A percentile compares a stretch with the other conserved stretches of the same genome.
These are phyloP conservation scores for Fusarium phyllophilum DNA, from an alignment of 2,329 filamentous ascomycete species.

Conservation along the genomic window DNA sequence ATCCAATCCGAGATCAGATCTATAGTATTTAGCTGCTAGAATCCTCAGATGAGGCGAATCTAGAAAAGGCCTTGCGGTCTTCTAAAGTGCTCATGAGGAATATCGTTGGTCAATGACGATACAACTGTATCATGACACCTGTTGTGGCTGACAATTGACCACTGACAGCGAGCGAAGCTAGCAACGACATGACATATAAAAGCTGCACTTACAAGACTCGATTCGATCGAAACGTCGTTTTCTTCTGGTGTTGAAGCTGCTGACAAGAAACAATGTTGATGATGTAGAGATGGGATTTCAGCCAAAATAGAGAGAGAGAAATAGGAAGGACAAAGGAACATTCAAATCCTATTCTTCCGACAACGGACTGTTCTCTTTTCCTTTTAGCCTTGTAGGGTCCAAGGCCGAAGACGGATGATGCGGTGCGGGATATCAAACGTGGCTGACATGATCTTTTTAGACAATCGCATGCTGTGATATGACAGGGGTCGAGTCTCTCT, in stretches of 20 bases:
- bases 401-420: slow-evolving; percentile 34
- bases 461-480: slow-evolving; percentile 22
- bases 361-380: slow-evolving; percentile 42
- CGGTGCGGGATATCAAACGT: slow-evolving; percentile 25
- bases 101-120: slow-evolving; percentile 39
- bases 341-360: slow-evolving; percentile 33
- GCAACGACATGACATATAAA: slow-evolving; percentile 5
- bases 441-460: slow-evolving; percentile 36
- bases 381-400: slow-evolving; percentile 34
- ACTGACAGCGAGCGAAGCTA: slow-evolving; percentile 21
- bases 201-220: slow-evolving; percentile 28
- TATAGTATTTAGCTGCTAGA: background rate
- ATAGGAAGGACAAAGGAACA: slow-evolving; percentile 21
- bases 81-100: background rate
- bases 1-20: background rate
- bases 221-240: slow-evolving; percentile 10
- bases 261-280: slow-evolving; percentile 12
- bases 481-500: slow-evolving; percentile 26
- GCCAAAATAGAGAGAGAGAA: slow-evolving; percentile 31
- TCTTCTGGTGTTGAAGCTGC: slow-evolving; percentile 12
- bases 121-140: slow-evolving; percentile 17
- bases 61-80: background rate
- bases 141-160: slow-evolving; percentile 31
- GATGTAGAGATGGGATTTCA: slow-evolving; percentile 27
- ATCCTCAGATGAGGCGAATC: background rate